Base-by-base conservation (phyloP, 176 grass and related monocot species). In the Ensete ventricosum region DNA sequence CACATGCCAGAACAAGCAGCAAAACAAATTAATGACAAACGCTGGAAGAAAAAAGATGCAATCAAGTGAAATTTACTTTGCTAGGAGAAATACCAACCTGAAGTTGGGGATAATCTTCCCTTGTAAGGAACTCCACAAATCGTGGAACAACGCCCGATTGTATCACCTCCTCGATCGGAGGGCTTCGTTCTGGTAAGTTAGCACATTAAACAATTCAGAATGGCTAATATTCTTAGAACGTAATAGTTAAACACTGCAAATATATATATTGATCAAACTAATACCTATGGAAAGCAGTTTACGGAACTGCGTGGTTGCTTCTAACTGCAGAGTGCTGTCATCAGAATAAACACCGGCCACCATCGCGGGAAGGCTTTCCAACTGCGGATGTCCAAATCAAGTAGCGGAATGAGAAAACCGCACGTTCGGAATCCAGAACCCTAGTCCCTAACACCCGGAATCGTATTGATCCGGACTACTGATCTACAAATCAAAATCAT, bases 351-450 rank as follows among this genome's bases (percentile, higher is more conserved):
- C 90, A 43, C 93, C 88, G 52, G 77, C 80, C 66, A 97, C 85
- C 94, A 97, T 97, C 72, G 80, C 87, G 70, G 93, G 93, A 50
- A 97, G 73, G 85, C 93, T 97, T 81, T 97, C 93, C 48, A 97
- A 85, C 93, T 97, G 75, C 53, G 57, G 81, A 71, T 71, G 78
- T 77, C 13, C 74, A 83, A 11, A 82, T 14, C 63, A 14, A 74
- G 49, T 49, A 74, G 65, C 24, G 68, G 20, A 52, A 64, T 25
- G 5, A 52, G 17, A 11, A 27, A 12, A 55, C 2, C 52, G 52
- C 34, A 53, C 78, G 19, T n/a, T 19, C 13, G 3, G 1, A 62
- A 62, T 62, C 57, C n/a, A 52, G 14, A 71, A 50, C 1, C 17
- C 54, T 2, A 52, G 13, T 43, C 14, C 51, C 71, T 24, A 72